phyloP scores from a whole-genome alignment of 352 stramenopile species.

The Globisporangium carolinianum region DNA sequence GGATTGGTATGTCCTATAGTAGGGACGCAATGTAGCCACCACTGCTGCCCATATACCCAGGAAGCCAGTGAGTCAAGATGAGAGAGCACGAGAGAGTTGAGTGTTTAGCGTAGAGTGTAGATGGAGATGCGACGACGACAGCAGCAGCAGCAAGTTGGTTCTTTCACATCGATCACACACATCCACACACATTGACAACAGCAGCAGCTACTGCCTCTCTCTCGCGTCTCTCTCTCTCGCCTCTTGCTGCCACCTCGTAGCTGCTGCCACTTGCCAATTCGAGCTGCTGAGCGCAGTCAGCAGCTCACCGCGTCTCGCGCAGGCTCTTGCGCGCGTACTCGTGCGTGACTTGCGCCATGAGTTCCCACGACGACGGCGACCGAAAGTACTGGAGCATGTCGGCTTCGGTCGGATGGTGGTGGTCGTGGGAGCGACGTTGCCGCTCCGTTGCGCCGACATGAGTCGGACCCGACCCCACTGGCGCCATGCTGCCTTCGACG shows the following conservation, averaged over 20 bases:
- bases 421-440: not conserved
- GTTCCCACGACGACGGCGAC: constrained; percentile 60
- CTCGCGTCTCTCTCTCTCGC: not conserved
- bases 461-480: constrained; percentile 1
- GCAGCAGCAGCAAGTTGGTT: too few species aligned
- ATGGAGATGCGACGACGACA: too few species aligned
- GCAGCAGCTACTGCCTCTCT: not conserved
- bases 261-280: not conserved
- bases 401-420: constrained; percentile 29
- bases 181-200: not conserved
- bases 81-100: too few species aligned
- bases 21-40: too few species aligned
- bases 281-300: not conserved
- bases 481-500: constrained; percentile 49
- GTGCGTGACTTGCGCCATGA: constrained; percentile 53
- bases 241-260: not conserved
- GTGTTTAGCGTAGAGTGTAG: too few species aligned
- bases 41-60: too few species aligned
- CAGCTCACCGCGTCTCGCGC: constrained; percentile 6
- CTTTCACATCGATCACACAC: not conserved
- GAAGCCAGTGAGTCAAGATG: too few species aligned
- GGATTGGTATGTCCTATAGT: too few species aligned
- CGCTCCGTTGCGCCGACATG: too few species aligned
- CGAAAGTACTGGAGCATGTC: constrained; percentile 74
- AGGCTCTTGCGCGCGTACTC: constrained; percentile 30